Base-by-base conservation (phyloP, 163 green algal species). In the Volvox carteri region DNA sequence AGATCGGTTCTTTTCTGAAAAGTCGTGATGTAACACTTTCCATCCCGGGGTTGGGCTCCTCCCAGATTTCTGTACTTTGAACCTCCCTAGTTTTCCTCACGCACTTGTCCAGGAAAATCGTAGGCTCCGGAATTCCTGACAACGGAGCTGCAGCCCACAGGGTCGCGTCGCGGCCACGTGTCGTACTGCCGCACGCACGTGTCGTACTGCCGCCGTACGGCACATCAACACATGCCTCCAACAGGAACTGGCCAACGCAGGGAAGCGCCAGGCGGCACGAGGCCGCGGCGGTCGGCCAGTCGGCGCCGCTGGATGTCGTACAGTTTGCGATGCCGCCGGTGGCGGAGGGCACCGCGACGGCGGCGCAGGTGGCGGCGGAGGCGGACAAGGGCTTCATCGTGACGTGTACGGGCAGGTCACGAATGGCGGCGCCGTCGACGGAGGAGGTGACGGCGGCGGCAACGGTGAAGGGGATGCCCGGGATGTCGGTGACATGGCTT, bases 181-280 rank as follows among this genome's bases (percentile, higher is more conserved):
- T 52, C 46, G 56, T 78, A 28, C 25, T 41, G 33, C 75, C 33
- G 75, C 75, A 25, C n/a, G 12, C 41, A 48, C 73, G 28, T n/a
- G 30, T 14, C 9, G 4, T 58, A 41, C 41, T 78, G 18, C 48
- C 42, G 46, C 68, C 79, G 7, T 37, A 4, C 12, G 48, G 41
- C 41, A 88, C 52, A 5, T 76, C 23, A 7, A 52, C 76, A 52
- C 91, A 93, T 7, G 68, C 91, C 41, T 68, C 41, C 30, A 93
- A 78, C 18, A 62, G 18, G 37, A 92, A 94, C 2, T 50, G 23
- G 4, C 91, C 91, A 23, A 87, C 58, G 72, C 91, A 94, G 8
- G 91, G 91, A 11, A 94, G 81, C 19, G 54, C n/a, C 25, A 94
- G 86, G 85, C 92, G 91, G 86, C 91, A 94, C 11, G 5, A 11